Conservation (phyloP, 495 filamentous ascomycete genomes). For the Daldinia grandis region DNA sequence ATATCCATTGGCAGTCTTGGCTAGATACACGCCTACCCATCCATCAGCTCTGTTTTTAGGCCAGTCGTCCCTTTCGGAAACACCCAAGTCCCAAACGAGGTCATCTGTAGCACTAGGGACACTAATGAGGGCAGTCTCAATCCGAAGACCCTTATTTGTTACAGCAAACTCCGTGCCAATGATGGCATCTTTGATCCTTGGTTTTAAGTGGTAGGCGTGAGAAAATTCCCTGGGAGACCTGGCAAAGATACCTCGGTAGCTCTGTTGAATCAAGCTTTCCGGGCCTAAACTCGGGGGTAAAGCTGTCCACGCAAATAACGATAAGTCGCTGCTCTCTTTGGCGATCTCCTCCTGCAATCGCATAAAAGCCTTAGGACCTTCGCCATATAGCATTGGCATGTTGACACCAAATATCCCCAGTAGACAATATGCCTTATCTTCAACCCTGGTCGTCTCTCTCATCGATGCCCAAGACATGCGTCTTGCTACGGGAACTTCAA, state of each 20-base stretch:
- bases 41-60: not conserved
- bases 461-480: slow-evolving; percentile 38
- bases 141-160: not conserved
- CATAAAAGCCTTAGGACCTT: slow-evolving; percentile 31
- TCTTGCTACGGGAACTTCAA: slow-evolving; percentile 20
- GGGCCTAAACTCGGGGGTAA: not conserved
- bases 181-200: not conserved
- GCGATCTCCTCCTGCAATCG: slow-evolving; percentile 33
- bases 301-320: slow-evolving; percentile 29
- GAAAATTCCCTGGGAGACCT: slow-evolving; percentile 12
- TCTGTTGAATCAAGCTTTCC: not conserved
- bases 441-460: slow-evolving; percentile 33
- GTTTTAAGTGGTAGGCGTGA: not conserved
- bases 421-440: slow-evolving; percentile 41
- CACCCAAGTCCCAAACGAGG: not conserved
- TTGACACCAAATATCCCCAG: slow-evolving; percentile 41
- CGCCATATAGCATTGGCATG: slow-evolving; percentile 44
- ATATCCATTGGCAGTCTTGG: not conserved
- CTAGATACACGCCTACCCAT: not conserved
- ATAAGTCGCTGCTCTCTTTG: slow-evolving; percentile 21
- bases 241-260: slow-evolving; percentile 12
- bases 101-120: not conserved
- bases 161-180: not conserved
- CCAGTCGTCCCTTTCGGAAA: not conserved
- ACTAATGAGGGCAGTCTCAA: not conserved